phyloP scores from a whole-genome alignment of 2,329 filamentous ascomycete species.

The Cercospora sp. region DNA sequence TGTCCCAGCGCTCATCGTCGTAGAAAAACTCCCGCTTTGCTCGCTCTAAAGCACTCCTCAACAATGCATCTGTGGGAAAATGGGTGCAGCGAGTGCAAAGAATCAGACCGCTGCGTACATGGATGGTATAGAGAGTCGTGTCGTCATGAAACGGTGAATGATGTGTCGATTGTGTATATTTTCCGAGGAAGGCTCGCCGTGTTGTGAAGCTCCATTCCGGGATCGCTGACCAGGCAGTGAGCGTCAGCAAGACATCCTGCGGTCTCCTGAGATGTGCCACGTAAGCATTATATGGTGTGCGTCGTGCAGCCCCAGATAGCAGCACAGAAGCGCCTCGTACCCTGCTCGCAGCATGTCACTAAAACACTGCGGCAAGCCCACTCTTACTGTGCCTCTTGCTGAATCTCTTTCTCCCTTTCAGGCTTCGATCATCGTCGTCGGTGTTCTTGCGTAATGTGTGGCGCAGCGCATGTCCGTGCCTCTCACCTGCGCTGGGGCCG shows the following conservation, averaged over 20 bases:
- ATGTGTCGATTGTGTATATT: constrained; percentile 5
- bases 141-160: constrained; percentile 13
- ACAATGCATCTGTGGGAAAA: constrained; percentile 3
- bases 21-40: constrained; percentile 15
- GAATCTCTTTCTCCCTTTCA: constrained; percentile 63
- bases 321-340: constrained; percentile 12
- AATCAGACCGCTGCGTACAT: constrained; percentile 16
- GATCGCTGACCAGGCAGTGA: neutral
- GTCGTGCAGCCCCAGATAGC: neutral
- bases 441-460: constrained; percentile 43
- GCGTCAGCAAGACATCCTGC: neutral
- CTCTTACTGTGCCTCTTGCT: constrained; percentile 93
- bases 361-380: constrained; percentile 88
- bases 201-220: neutral
- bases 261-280: neutral
- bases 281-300: constrained; percentile 6
- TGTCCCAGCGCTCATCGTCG: neutral
- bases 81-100: constrained; percentile 9
- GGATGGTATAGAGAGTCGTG: constrained; percentile 10
- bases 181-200: neutral
- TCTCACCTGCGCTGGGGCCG: constrained; percentile 30
- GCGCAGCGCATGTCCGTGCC: constrained; percentile 30
- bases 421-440: constrained; percentile 40
- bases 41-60: constrained; percentile 14
- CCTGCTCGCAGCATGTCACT: constrained; percentile 16